phyloP scores from a whole-genome alignment of 495 filamentous ascomycete species.

The Bacidia gigantensis region DNA sequence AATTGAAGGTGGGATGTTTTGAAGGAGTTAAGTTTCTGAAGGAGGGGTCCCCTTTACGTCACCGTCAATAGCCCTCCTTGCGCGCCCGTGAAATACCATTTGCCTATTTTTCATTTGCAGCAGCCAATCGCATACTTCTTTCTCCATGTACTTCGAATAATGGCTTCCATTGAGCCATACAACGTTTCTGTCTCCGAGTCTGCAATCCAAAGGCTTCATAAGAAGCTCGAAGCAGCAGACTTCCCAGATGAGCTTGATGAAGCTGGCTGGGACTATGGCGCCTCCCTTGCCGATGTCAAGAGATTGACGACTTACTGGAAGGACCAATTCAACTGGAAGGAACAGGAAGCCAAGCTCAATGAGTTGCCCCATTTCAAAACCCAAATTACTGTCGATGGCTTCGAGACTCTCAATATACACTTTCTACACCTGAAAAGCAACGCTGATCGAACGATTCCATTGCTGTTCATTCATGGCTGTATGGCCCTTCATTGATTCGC shows the following conservation, averaged over 20 bases:
- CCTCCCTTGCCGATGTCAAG: constrained; percentile 27
- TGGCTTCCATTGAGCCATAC: constrained; percentile 22
- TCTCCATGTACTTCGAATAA: background rate
- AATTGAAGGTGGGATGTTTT: background rate
- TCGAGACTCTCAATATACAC: constrained; percentile 30
- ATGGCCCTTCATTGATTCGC: no score
- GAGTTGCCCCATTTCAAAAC: constrained; percentile 31
- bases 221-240: constrained; percentile 26
- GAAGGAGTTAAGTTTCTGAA: background rate
- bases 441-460: constrained; percentile 25
- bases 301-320: constrained; percentile 28
- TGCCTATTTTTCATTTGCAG: background rate
- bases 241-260: constrained; percentile 30
- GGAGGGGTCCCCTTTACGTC: background rate
- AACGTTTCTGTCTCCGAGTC: constrained; percentile 28
- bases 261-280: constrained; percentile 27
- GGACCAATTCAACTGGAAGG: constrained; percentile 29
- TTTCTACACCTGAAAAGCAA: constrained; percentile 32
- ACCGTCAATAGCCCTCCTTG: background rate
- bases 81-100: background rate
- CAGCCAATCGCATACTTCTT: background rate
- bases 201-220: constrained; percentile 23
- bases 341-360: constrained; percentile 31
- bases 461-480: constrained; percentile 36
- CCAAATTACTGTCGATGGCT: constrained; percentile 29